Conservation (phyloP, 2,329 filamentous ascomycete genomes). For the Neonectria sp. region DNA sequence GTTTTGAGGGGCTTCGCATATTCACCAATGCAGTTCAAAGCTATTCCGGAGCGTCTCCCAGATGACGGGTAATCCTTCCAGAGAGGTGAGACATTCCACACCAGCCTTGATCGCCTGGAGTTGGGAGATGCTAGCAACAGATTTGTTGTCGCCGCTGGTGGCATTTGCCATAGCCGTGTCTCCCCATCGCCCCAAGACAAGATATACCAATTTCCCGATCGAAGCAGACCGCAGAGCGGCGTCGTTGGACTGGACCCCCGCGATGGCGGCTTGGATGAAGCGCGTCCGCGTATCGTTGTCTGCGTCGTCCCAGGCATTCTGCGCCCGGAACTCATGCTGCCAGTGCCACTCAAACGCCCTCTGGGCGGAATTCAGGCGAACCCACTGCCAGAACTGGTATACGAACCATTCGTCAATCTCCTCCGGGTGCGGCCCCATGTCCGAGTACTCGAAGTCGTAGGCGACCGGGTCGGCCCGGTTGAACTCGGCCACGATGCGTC, state of each 20-base stretch:
- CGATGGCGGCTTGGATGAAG: conserved; percentile 72
- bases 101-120: conserved; percentile 72
- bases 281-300: conserved; percentile 67
- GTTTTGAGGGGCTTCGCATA: neutral
- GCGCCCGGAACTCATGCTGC: conserved; percentile 64
- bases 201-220: conserved; percentile 71
- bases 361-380: conserved; percentile 82
- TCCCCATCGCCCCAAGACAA: conserved; percentile 79
- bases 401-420: conserved; percentile 99
- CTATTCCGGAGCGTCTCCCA: conserved; percentile 66
- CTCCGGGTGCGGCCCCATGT: conserved; percentile 81
- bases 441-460: conserved; percentile 89
- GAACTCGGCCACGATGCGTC: conserved; percentile 81
- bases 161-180: conserved; percentile 71
- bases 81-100: conserved; percentile 65
- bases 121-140: conserved; percentile 69
- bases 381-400: conserved; percentile 89
- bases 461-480: conserved; percentile 77
- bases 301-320: conserved; percentile 75
- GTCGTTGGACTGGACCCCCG: conserved; percentile 60
- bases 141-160: conserved; percentile 59
- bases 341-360: conserved; percentile 84
- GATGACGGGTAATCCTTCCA: conserved; percentile 65
- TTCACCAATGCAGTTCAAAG: conserved; percentile 70
- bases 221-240: conserved; percentile 65